Evolutionary conservation across 805 yeast species (phyloP).

Genomic region (Saccharomyces jurei): DNA sequence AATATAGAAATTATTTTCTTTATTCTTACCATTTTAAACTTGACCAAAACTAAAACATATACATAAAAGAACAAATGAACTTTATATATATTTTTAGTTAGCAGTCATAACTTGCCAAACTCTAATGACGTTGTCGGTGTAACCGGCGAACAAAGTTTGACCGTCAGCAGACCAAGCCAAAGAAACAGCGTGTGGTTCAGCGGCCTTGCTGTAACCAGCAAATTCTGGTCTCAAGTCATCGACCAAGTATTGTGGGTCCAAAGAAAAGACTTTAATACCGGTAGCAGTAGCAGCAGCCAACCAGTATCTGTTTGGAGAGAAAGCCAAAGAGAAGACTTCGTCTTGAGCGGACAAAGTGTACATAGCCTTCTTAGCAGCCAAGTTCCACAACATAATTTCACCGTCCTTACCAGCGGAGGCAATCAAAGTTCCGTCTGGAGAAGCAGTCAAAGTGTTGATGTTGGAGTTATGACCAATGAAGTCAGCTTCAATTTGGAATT

Average conservation of each 20-base stretch:
- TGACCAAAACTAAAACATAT: neutral
- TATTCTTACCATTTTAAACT: conserved; percentile 2
- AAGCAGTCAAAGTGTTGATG: conserved; percentile 92
- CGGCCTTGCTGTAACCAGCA: conserved; percentile 77
- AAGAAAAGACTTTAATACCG: conserved; percentile 96
- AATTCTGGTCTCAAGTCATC: conserved; percentile 98
- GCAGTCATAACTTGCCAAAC: conserved; percentile 99
- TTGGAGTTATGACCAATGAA: conserved; percentile 99
- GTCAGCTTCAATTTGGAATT: conserved; percentile 85
- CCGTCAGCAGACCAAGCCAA: conserved; percentile 99
- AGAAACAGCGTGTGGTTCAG: conserved; percentile 97
- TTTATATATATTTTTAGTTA: conserved; percentile 21
- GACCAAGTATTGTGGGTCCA: conserved; percentile 87
- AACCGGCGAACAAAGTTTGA: conserved; percentile 98
- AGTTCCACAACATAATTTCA: conserved; percentile 96
- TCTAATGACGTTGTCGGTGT: conserved; percentile 98
- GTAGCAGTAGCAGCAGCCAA: conserved; percentile 98
- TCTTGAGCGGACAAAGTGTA: conserved; percentile 93
- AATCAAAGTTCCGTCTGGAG: conserved; percentile 99
- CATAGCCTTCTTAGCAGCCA: conserved; percentile 73
- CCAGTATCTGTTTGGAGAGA: conserved; percentile 99
- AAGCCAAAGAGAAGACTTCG: conserved; percentile 95
- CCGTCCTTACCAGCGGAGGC: conserved; percentile 99
- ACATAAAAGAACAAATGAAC: conserved; percentile 3
- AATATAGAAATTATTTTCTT: conserved; percentile 3